phyloP scores from a whole-genome alignment of 148 eudicot species.

The Rhododendron ferrugineum region DNA sequence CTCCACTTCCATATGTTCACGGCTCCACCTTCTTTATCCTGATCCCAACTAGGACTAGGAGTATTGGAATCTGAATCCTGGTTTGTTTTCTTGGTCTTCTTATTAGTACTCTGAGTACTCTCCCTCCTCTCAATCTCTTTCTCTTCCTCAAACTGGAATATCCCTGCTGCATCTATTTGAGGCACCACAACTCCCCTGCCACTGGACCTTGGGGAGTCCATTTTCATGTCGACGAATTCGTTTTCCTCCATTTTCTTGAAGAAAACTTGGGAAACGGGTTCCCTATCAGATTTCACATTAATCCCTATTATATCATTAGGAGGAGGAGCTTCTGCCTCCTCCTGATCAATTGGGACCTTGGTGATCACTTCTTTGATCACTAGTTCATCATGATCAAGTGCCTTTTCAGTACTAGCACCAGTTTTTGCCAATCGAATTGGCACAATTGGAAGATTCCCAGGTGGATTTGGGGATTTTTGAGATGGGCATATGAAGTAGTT shows the following conservation, averaged over 20 bases:
- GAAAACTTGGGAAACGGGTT: slow-evolving; percentile 43
- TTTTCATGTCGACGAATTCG: slow-evolving; percentile 88
- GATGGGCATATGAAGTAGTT: slow-evolving; percentile 36
- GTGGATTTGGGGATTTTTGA: slow-evolving; percentile 12
- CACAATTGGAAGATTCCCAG: slow-evolving; percentile 23
- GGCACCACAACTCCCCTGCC: slow-evolving; percentile 38
- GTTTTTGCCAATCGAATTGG: slow-evolving; percentile 30
- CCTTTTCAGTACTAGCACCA: neutral
- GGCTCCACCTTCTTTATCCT: slow-evolving; percentile 27
- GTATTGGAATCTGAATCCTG: neutral
- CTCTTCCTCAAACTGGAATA: slow-evolving; percentile 38
- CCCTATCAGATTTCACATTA: neutral
- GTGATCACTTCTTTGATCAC: slow-evolving; percentile 1
- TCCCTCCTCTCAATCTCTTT: slow-evolving; percentile 6
- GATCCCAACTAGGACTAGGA: neutral
- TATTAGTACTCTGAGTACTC: too few relatives aligned
- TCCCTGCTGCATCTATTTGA: slow-evolving; percentile 38
- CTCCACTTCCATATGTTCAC: slow-evolving; percentile 60
- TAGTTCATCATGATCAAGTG: slow-evolving; percentile 14
- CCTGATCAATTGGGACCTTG: neutral
- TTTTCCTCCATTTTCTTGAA: slow-evolving; percentile 80
- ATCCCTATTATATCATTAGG: neutral
- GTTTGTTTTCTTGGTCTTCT: neutral
- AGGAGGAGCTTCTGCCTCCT: neutral
- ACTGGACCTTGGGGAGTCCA: slow-evolving; percentile 72